phyloP scores from a whole-genome alignment of 2,329 filamentous ascomycete species.

The Fusarium sp. region DNA sequence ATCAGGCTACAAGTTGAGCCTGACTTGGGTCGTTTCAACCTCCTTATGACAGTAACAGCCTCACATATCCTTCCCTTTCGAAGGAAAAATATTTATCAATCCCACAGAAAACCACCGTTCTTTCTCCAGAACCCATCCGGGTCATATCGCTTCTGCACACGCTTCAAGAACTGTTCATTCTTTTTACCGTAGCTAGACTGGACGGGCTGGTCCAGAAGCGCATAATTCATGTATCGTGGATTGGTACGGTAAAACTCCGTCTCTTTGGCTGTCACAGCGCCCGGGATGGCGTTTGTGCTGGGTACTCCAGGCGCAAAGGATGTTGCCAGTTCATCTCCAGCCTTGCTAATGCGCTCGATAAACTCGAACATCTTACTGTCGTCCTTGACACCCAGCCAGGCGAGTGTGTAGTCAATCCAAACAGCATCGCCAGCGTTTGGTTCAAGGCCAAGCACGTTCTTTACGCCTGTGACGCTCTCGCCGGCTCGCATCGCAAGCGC shows the following conservation, averaged over 20 bases:
- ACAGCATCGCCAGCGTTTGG: background rate
- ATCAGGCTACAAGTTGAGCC: no score
- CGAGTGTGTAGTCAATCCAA: background rate
- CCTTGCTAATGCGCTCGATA: background rate
- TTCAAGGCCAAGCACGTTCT: background rate
- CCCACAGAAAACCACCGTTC: background rate
- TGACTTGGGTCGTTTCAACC: no score
- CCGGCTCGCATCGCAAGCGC: background rate
- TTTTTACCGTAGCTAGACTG: background rate
- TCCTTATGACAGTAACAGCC: rapidly evolving
- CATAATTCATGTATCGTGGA: background rate
- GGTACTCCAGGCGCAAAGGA: background rate
- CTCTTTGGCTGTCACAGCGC: background rate
- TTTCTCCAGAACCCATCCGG: background rate
- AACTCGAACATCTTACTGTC: background rate
- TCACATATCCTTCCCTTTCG: rapidly evolving
- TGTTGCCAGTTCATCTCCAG: background rate
- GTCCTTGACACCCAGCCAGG: background rate
- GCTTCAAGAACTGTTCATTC: background rate
- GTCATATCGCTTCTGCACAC: background rate
- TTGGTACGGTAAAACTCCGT: background rate
- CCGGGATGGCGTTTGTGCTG: background rate
- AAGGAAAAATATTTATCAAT: rapidly evolving
- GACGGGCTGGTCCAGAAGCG: background rate
- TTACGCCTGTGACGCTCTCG: background rate